Evolutionary conservation across 192 early-diverging fungal species (phyloP).

Genomic region (Gaertneriomyces sp.): DNA sequence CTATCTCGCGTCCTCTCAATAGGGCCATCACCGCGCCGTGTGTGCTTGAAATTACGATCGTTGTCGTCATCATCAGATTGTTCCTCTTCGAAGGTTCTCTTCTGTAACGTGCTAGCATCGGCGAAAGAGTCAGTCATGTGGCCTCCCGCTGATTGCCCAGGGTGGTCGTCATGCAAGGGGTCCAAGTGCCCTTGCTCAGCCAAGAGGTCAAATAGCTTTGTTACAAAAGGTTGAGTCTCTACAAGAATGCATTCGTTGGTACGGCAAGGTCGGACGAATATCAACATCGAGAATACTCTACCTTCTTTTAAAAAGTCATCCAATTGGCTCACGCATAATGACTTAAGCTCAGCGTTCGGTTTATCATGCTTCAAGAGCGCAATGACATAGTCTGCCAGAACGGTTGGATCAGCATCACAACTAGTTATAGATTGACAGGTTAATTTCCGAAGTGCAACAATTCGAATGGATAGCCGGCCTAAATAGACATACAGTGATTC

Average conservation of each 20-base stretch:
- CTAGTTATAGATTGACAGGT: constrained; percentile 26
- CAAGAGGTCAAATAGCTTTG: constrained; percentile 53
- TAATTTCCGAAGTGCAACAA: constrained; percentile 6
- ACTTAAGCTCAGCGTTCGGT: constrained; percentile 51
- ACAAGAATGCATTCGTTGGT: constrained; percentile 4
- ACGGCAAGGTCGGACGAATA: not conserved
- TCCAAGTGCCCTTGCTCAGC: constrained; percentile 43
- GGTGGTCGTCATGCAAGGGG: not conserved
- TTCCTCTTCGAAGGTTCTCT: constrained; percentile 35
- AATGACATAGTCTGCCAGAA: constrained; percentile 75
- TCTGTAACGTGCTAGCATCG: no score
- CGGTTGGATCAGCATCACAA: constrained; percentile 61
- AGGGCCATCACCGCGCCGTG: constrained; percentile 30
- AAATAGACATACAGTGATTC: constrained; percentile 10
- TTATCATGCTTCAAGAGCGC: constrained; percentile 72
- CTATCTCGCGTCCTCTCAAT: constrained; percentile 4
- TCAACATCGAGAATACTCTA: constrained; percentile 34
- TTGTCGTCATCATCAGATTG: constrained; percentile 63
- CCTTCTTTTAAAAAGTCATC: constrained; percentile 74
- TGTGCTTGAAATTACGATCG: constrained; percentile 70
- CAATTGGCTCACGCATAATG: constrained; percentile 57
- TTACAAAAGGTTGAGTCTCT: constrained; percentile 70
- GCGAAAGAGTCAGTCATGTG: no score
- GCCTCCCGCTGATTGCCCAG: no score
- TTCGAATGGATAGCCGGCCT: not conserved